Evolutionary conservation across 192 early-diverging fungal species (phyloP), one percentile per base, ranked within the genome.

Genomic region (Entomortierella parvispora): DNA sequence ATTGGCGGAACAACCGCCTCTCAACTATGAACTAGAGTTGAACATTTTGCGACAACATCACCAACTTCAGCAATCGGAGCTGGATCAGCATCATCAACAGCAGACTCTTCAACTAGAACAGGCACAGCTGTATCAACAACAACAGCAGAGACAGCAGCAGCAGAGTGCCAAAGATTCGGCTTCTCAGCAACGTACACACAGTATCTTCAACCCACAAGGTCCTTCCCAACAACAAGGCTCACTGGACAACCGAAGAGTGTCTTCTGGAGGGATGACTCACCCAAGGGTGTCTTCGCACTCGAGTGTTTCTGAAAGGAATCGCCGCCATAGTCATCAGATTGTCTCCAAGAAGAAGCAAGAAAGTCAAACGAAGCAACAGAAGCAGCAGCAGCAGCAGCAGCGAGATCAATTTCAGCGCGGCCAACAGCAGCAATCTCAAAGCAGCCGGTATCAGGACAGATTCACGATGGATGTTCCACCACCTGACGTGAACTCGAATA

Each of bases 61-160:
- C 32, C 71, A 58, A 14, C 22, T 51, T 0, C 71, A 76, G 12
- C 71, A 67, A 42, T 62, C 71, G 2, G 64, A 62, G 37, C 26
- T 76, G 29, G 34, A 42, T 22, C 52, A 76, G 9, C 71, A 76
- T 37, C 71, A 76, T 23, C 71, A 67, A 23, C 71, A 62, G 20
- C 71, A 76, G 42, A 32, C 65, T 8, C 14, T 76, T 25, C 71
- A 76, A 33, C 22, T 76, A 34, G 65, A 76, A 34, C 71, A 76
- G 15, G 59, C 59, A 22, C 71, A 76, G 9, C 2, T 76, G 0
- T 76, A 76, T 20, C 64, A 67, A 28, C 71, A 76, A 28, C 59
- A 67, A 34, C 64, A 62, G 18, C 71, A 75, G 23, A 62, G 34
- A 20, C 64, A 68, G n/a, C 50, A 34, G 12, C 64, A 76, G 22